phyloP scores from a whole-genome alignment of 2,329 filamentous ascomycete species.

The Drechslerella coelobrocha region DNA sequence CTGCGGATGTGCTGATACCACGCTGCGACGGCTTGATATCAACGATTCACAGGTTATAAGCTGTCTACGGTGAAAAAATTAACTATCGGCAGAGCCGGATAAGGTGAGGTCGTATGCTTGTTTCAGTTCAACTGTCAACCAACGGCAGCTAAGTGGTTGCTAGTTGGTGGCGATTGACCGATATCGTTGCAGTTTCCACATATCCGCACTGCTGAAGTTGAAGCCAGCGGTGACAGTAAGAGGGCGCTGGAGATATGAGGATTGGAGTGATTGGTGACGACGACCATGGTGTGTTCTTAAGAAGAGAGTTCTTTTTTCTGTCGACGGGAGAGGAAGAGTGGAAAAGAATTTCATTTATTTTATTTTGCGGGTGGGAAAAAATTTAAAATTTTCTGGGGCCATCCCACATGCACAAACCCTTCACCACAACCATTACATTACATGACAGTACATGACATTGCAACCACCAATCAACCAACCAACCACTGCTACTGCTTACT shows the following conservation, averaged over 20 bases:
- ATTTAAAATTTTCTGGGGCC: constrained; percentile 17
- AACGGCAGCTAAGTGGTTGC: constrained; percentile 24
- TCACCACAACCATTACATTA: too few relatives aligned
- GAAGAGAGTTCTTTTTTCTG: constrained; percentile 41
- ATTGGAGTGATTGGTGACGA: constrained; percentile 33
- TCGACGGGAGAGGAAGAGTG: constrained; percentile 30
- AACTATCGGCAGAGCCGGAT: too few relatives aligned
- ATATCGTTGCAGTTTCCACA: constrained; percentile 27
- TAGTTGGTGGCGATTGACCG: constrained; percentile 33
- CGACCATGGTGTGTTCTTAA: constrained; percentile 47
- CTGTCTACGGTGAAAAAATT: constrained; percentile 40
- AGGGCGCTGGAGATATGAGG: constrained; percentile 6
- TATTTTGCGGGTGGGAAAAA: constrained; percentile 25
- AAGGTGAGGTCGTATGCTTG: background rate
- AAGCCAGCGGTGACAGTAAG: constrained; percentile 21
- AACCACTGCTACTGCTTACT: constrained; percentile 5
- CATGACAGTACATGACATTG: background rate
- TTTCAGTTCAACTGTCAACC: constrained; percentile 21
- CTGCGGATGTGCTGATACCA: constrained; percentile 14
- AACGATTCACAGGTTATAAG: background rate
- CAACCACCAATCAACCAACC: constrained; percentile 1
- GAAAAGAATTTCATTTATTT: constrained; percentile 39
- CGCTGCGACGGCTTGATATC: constrained; percentile 1
- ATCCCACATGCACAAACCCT: background rate
- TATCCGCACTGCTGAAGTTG: constrained; percentile 7